These are phyloP conservation scores for Rhodotorula sp. DNA, from an alignment of 1,284 basidiomycete species.

Conservation along the genomic window DNA sequence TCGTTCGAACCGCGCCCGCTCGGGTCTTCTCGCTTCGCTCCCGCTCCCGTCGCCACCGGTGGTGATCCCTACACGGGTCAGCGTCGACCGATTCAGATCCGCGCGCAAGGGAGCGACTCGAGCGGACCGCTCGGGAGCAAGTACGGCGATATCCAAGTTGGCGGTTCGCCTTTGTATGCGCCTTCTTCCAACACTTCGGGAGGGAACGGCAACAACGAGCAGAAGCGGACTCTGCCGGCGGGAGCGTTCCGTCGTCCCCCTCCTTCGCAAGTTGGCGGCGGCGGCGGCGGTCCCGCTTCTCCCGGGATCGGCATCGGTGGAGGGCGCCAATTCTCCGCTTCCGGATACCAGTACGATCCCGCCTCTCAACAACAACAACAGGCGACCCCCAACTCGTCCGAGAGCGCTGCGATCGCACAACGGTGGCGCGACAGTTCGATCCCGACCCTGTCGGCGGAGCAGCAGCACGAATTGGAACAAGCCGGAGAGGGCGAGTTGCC, in stretches of 20 bases:
- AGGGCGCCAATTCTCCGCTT: slow-evolving; percentile 11
- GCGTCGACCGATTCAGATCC: slow-evolving; percentile 30
- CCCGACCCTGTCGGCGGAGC: not conserved
- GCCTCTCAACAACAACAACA: not conserved
- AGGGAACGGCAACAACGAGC: not conserved
- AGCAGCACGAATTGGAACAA: not conserved
- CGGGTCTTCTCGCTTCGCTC: too few species aligned
- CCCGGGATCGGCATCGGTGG: not conserved
- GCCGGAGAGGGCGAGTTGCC: not conserved
- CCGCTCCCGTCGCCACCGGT: not conserved
- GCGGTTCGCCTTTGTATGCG: slow-evolving; percentile 12
- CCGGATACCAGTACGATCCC: slow-evolving; percentile 16
- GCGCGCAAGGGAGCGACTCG: not conserved
- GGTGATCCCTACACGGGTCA: not conserved
- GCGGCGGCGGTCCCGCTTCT: not conserved
- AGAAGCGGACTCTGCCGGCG: slow-evolving; percentile 28
- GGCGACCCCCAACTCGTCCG: slow-evolving; percentile 1
- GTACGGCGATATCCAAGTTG: slow-evolving; percentile 35
- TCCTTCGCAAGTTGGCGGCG: not conserved
- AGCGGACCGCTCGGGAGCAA: slow-evolving; percentile 30
- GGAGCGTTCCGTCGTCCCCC: slow-evolving; percentile 29
- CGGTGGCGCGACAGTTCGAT: slow-evolving; percentile 11
- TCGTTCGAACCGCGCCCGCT: slow-evolving; percentile 25
- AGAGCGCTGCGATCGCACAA: slow-evolving; percentile 20
- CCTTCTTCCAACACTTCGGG: not conserved